A percentile compares a stretch with the other conserved stretches of the same genome.
Conservation (phyloP, 2,329 filamentous ascomycete genomes). For the Malbranchea cinnamomea region DNA sequence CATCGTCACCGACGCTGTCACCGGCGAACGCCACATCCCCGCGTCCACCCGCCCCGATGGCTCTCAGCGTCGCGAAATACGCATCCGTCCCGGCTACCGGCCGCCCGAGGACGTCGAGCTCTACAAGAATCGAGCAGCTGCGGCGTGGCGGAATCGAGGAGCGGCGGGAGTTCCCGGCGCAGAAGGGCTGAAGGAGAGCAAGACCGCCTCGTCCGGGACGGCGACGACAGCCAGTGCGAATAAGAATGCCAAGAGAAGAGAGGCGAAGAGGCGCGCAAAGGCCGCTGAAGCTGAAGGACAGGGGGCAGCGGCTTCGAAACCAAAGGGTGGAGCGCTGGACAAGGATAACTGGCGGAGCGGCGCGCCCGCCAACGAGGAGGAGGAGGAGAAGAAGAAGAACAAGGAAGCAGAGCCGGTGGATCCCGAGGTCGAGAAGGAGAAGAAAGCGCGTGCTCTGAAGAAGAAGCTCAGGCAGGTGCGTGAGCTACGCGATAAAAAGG, state of each 20-base stretch:
- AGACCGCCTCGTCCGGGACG: slow-evolving; percentile 34
- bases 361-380: slow-evolving; percentile 10
- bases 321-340: slow-evolving; percentile 3
- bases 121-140: slow-evolving; percentile 85
- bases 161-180: slow-evolving; percentile 63
- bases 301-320: slow-evolving; percentile 3
- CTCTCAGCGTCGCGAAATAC: slow-evolving; percentile 83
- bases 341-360: slow-evolving; percentile 19
- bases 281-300: slow-evolving; percentile 28
- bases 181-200: slow-evolving; percentile 37
- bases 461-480: slow-evolving; percentile 93
- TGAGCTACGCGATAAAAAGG: slow-evolving; percentile 82
- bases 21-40: slow-evolving; percentile 78
- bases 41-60: slow-evolving; percentile 77
- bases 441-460: slow-evolving; percentile 77
- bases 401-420: slow-evolving; percentile 33
- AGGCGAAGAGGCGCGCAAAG: slow-evolving; percentile 48
- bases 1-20: slow-evolving; percentile 59
- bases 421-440: slow-evolving; percentile 66
- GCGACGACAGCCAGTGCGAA: slow-evolving; percentile 43
- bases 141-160: slow-evolving; percentile 65
- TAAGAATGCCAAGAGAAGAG: slow-evolving; percentile 74
- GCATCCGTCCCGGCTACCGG: slow-evolving; percentile 80
- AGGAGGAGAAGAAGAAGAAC: slow-evolving; percentile 8
- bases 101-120: slow-evolving; percentile 92